Evolutionary conservation across 2,329 filamentous ascomycete genomes (phyloP).

Genomic region (Ophiostoma fasciatum): DNA sequence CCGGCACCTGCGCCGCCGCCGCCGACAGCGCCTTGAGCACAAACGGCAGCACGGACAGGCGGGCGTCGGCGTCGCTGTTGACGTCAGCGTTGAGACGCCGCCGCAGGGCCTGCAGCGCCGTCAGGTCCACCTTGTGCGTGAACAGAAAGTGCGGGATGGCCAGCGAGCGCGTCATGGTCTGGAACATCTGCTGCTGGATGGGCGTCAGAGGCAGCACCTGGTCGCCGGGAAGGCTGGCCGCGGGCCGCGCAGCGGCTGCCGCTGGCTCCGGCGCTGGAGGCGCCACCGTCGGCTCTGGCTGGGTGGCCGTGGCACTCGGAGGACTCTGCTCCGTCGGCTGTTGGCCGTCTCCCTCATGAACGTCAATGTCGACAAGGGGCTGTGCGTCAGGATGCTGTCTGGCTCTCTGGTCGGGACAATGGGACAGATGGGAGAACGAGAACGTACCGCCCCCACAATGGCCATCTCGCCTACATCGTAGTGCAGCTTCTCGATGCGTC

Average conservation of each 20-base stretch:
- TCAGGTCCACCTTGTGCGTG: background rate
- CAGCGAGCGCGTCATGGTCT: background rate
- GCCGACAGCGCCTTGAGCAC: background rate
- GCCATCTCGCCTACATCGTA: background rate
- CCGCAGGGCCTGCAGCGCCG: background rate
- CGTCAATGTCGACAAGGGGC: background rate
- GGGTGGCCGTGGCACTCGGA: background rate
- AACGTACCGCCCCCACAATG: background rate
- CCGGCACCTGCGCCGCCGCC: background rate
- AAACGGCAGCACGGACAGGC: background rate
- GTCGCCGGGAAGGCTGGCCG: background rate
- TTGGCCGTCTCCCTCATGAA: background rate
- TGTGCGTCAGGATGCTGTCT: background rate
- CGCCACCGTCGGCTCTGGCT: background rate
- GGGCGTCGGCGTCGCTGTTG: background rate
- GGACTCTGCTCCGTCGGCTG: no score
- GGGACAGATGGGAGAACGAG: background rate
- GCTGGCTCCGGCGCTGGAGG: no score
- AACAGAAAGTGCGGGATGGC: background rate
- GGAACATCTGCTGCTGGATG: background rate
- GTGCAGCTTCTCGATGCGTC: background rate
- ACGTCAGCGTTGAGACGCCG: background rate
- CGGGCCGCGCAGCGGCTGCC: no score
- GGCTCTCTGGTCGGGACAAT: background rate
- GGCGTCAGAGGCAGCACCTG: background rate